phyloP scores from a whole-genome alignment of 768 basidiomycete genomes.

The Tylopilus vinaceipallidus region DNA sequence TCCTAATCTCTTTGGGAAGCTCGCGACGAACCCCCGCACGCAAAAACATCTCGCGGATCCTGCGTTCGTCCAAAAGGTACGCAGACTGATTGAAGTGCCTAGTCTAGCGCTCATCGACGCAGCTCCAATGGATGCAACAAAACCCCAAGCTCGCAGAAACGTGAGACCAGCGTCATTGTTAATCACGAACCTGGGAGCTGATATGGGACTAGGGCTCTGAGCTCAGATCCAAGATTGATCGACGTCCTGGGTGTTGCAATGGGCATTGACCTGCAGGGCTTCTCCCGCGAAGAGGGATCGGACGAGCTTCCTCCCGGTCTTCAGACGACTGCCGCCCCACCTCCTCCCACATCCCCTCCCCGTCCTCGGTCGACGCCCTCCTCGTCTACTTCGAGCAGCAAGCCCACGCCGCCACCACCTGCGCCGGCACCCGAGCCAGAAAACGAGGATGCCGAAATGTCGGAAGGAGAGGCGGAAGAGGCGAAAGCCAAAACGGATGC shows the following conservation, averaged over 20 bases:
- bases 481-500: constrained; percentile 75
- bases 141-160: constrained; percentile 63
- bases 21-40: constrained; percentile 86
- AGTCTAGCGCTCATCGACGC: background rate
- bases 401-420: constrained; percentile 40
- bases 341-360: constrained; percentile 27
- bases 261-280: constrained; percentile 90
- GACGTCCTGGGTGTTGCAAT: constrained; percentile 90
- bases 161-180: constrained; percentile 33
- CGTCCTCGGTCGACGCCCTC: constrained; percentile 35
- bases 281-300: constrained; percentile 80
- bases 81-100: background rate
- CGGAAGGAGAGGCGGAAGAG: constrained; percentile 65
- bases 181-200: background rate
- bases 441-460: constrained; percentile 63
- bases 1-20: constrained; percentile 78
- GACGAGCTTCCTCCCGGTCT: constrained; percentile 71
- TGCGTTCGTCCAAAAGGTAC: constrained; percentile 69
- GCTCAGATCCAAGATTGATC: constrained; percentile 85
- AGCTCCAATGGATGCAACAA: constrained; percentile 67
- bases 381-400: constrained; percentile 40
- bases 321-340: constrained; percentile 23
- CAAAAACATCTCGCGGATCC: constrained; percentile 82
- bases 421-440: constrained; percentile 40
- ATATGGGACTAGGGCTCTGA: constrained; percentile 44